A percentile compares a stretch with the other conserved stretches of the same genome.
Conservation (phyloP, 371 early-diverging fungal genomes). For the Rhizopus stolonifer region DNA sequence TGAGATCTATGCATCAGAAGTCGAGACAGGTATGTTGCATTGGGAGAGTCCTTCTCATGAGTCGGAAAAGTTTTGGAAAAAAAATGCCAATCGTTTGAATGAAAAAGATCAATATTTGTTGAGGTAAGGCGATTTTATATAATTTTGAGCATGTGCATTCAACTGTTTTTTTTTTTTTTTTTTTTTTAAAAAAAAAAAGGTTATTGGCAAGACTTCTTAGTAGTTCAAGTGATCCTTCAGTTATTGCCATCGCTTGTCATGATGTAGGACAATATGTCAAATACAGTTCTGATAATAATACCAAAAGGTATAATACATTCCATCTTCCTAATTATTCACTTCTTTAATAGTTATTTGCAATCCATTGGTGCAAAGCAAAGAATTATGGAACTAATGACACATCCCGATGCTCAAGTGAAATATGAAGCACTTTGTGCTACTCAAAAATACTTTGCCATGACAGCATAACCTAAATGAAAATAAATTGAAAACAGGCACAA, state of each 20-base stretch:
- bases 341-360: conserved; percentile 67
- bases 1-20: conserved; percentile 91
- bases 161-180: too few species aligned
- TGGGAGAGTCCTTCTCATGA: conserved; percentile 90
- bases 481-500: too few species aligned
- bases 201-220: conserved; percentile 67
- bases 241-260: conserved; percentile 86
- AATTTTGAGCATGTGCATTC: too few species aligned
- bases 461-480: too few species aligned
- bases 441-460: conserved; percentile 63
- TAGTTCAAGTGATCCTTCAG: conserved; percentile 62
- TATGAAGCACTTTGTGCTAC: conserved; percentile 89
- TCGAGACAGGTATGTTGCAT: conserved; percentile 82
- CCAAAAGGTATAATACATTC: conserved; percentile 64
- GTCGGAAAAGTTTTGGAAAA: conserved; percentile 92
- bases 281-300: conserved; percentile 62
- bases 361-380: conserved; percentile 89
- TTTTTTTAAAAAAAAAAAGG: conserved; percentile 28
- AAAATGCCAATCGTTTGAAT: conserved; percentile 76
- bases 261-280: conserved; percentile 95
- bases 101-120: conserved; percentile 77
- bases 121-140: conserved; percentile 53
- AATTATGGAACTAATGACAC: conserved; percentile 94
- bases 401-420: conserved; percentile 80
- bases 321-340: not conserved